Evolutionary conservation across 2,329 filamentous ascomycete species (phyloP), one percentile per base, ranked within the genome.

Genomic region (Juglanconis oblonga): DNA sequence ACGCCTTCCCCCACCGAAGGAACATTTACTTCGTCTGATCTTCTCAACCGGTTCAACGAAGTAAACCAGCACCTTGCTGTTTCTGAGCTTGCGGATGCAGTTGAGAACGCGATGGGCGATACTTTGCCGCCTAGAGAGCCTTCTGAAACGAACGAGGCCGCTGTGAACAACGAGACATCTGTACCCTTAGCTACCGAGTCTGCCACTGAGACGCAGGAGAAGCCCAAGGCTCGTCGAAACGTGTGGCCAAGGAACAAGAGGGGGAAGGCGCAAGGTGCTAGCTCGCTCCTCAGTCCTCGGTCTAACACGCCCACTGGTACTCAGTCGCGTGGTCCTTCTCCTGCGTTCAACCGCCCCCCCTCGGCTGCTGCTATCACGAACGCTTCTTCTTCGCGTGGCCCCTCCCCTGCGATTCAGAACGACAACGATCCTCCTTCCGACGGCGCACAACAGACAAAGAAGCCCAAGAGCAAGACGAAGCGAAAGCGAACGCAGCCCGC

Each of bases 381-480:
- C 7, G 42, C 51, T 4, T 40, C 54, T 7, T 33, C 57, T 17
- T 40, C 50, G 5, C 57, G 57, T 11, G n/a, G 32, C 9, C 17
- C 57, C 10, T 55, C 51, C 9, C 33, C 48, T 24, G 49, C 24
- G 8, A 53, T 55, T 36, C 52, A 55, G 38, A 14, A 24, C 31
- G 38, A 53, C 35, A 40, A 35, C 2, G 31, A 33, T 5, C 10
- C 35, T 3, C 17, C 36, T 8, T 13, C 49, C 24, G 53, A 36
- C 35, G 58, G 44, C 17, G 24, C n/a, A 10, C 31, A 52, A 29
- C 38, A 50, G 49, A 29, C 47, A 11, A 54, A 40, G 31, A 58
- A 62, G 45, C 57, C 40, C 14, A 55, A 61, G 24, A 51, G 52
- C 31, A 60, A 61, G 42, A 50, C 17, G 11, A 62, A 64, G 55